Base-by-base conservation (phyloP, 202 grass and related monocot genomes). In the Panicum virgatum region DNA sequence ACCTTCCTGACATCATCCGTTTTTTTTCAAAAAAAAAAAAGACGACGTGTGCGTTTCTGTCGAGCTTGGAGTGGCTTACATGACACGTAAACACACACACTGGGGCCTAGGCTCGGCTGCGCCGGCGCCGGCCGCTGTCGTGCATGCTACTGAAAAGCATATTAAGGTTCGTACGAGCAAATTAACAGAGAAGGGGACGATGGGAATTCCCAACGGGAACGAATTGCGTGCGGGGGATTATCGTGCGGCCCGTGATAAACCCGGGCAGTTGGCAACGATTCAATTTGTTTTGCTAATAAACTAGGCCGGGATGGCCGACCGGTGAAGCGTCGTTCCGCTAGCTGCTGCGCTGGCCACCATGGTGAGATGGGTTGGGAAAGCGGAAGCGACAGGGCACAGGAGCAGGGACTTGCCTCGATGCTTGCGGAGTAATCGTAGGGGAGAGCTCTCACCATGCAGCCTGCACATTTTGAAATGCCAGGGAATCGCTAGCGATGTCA, bases 351-450 rank as follows among this genome's bases (percentile, higher is more conserved):
- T 32, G 47, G 34, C 27, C 43, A 46, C 13, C 26, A 29, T 11
- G 6, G 16, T 0, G 54, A 40, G 22, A 32, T 46, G 38, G 23
- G 13, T 40, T 4, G 54, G 7, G 45, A 22, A 81, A 60, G 25
- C 47, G 36, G 39, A 46, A 61, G 68, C 64, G 43, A 61, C n/a
- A 56, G 2, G 64, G 47, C 19, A 9, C 12, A 39, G 27, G 14
- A 19, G 66, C 6, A 15, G 15, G 38, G 66, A 59, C 75, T 84
- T 92, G 75, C 92, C 89, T 94, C 82, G 42, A 88, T 72, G 88
- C 82, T 78, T 66, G 92, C 90, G 0, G 90, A 92, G 42, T 92
- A 94, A 73, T 94, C 92, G 87, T 94, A 94, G 6, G 79, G 69
- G 12, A 94, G 68, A 26, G 87, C 88, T 29, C 66, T 92, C 57